Evolutionary conservation across 164 flowering plant species (phyloP), one percentile per base, ranked within the genome.

Genomic region (Stephania japonica): DNA sequence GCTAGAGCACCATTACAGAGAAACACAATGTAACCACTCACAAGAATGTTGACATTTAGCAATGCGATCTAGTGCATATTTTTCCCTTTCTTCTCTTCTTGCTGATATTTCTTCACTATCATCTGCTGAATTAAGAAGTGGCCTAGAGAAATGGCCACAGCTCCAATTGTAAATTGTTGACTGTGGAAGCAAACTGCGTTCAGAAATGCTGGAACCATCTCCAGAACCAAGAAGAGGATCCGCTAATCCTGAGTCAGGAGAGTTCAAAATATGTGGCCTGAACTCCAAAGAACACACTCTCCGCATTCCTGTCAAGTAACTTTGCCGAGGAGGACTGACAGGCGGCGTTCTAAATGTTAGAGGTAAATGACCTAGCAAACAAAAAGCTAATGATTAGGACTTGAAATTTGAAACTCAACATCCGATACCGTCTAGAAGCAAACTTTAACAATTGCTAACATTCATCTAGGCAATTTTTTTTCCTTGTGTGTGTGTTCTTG

Each of bases 271-370:
- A 78, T 89, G 91, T 24, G 98, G 97, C 80, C 93, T 86, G 80
- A 95, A 95, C 82, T 95, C 99, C 67, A 93, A 79, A 64, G 98
- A 95, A 67, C 80, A 90, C 70, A 91, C 98, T 82, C 99, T 92
- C 23, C 99, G 85, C 84, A 95, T 89, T 81, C 97, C 91, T 5
- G 90, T 80, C 73, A 91, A 75, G 76, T 83, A 88, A 83, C 79
- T 89, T 69, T 81, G 86, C 63, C 90, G 83, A 67, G 99, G 99
- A 70, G 99, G 99, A 75, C 99, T 95, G 49, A 95, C 99, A 68
- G 99, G 99, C 75, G 99, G 99, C 75, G 98, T 95, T 85, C 98
- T 87, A 80, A 95, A 95, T 68, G 94, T 87, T 78, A 91, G 73
- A 42, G 98, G 93, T 77, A 90, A 73, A 78, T 88, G 93, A 73